Base-by-base conservation (phyloP, 768 basidiomycete genomes). In the Tylopilus felleus region DNA sequence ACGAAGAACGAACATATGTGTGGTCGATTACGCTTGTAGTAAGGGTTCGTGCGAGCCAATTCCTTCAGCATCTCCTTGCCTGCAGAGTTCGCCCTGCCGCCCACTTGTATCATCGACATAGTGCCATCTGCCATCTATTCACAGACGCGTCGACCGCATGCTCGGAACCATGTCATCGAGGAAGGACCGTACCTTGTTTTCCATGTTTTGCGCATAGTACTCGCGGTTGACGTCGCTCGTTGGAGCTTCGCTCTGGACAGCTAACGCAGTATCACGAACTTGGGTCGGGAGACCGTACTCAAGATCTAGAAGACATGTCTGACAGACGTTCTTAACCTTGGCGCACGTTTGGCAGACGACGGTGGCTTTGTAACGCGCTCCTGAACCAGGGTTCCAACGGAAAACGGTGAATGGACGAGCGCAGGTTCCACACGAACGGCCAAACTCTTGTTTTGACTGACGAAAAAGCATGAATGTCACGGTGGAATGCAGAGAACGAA, bases 391-490 rank as follows among this genome's bases (percentile, higher is more conserved):
- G 66, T 98, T 96, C 97, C 97, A 99, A 38, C 93, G 88, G 75
- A 99, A 99, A 62, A 98, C 89, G 45, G 92, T 96, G 74, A 95
- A 96, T 2, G 93, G 97, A 22, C 97, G 82, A 3, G 94, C 93
- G 67, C 97, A 99, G 49, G 96, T 96, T 59, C 98, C 98, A 73
- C 97, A 99, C 49, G 93, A 93, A 25, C 89, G 81, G 5, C 94
- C 97, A 58, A 90, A 96, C 66, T 94, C 90, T 80, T 98, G 97
- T 73, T 98, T 98, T 7, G 92, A 93, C 96, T 98, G 87, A 88
- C 88, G 90, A 49, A 31, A 41, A 27, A 5, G 17, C 19, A 0
- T 64, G 17, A 60, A 25, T 19, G 19, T 39, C 46, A 25, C 13
- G 27, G 47, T 46, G 38, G 25, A 16, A 52, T 5, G 39, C 42